phyloP scores from a whole-genome alignment of 768 basidiomycete genomes.

The Sporobolomyces pararoseus region DNA sequence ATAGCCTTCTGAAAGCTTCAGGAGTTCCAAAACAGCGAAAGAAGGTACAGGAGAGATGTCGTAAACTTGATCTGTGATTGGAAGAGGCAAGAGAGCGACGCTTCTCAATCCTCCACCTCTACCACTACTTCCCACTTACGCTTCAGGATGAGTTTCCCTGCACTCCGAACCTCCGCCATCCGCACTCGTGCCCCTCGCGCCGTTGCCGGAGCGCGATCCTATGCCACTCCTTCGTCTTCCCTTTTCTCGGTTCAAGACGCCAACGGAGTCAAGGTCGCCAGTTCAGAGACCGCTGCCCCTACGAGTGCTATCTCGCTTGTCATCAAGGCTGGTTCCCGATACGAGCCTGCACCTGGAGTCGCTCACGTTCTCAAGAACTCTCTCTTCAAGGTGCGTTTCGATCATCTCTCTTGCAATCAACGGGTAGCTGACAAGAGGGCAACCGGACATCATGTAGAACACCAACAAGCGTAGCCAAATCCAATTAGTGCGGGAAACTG shows the following conservation, averaged over 20 bases:
- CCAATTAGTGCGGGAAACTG: constrained; percentile 84
- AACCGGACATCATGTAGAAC: constrained; percentile 56
- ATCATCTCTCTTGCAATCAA: not conserved
- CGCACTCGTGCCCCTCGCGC: constrained; percentile 25
- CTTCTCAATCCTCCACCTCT: not conserved
- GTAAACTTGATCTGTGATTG: too few species aligned
- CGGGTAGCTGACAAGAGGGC: not conserved
- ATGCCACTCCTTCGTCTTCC: constrained; percentile 28
- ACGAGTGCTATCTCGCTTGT: constrained; percentile 82
- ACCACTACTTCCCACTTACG: not conserved
- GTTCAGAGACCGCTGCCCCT: constrained; percentile 74
- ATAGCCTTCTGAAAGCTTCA: too few species aligned
- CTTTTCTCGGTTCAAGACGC: constrained; percentile 50
- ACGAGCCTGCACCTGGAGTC: constrained; percentile 79
- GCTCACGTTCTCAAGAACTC: constrained; percentile 96
- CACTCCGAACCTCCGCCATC: constrained; percentile 13
- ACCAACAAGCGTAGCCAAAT: constrained; percentile 80
- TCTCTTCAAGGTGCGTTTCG: constrained; percentile 82
- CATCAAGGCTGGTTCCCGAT: constrained; percentile 87
- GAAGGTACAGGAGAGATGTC: too few species aligned
- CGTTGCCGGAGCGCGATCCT: constrained; percentile 10
- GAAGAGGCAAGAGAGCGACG: not conserved
- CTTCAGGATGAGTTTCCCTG: constrained; percentile 10
- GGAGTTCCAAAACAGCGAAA: too few species aligned
- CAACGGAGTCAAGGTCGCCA: constrained; percentile 78